Conservation (phyloP, 192 early-diverging fungal genomes). For the Coemansia sp. region DNA sequence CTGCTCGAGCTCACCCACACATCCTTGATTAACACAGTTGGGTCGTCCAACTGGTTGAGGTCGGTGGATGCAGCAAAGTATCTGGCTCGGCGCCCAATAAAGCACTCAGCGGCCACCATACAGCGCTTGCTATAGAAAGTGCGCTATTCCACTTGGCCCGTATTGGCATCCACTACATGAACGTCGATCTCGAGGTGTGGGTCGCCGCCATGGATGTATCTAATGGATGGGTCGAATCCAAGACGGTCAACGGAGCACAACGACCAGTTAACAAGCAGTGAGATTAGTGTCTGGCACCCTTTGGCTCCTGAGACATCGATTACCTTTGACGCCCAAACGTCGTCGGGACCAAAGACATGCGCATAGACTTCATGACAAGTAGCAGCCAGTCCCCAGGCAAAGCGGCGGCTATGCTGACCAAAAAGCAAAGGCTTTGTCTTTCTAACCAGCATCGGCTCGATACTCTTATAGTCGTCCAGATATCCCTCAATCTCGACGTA, state of each 20-base stretch:
- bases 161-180: background rate
- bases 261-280: slow-evolving; percentile 10
- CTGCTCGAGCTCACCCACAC: slow-evolving; percentile 21
- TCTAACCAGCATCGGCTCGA: background rate
- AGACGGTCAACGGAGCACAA: slow-evolving; percentile 6
- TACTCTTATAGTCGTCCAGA: background rate
- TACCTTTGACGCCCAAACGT: background rate
- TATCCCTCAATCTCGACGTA: background rate
- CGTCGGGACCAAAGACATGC: background rate
- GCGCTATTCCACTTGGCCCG: background rate
- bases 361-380: background rate
- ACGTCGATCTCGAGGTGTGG: background rate
- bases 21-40: slow-evolving; percentile 22
- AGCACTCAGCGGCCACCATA: background rate
- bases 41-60: no score
- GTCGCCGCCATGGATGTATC: background rate
- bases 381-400: slow-evolving; percentile 10
- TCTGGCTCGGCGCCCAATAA: background rate
- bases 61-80: slow-evolving; percentile 12
- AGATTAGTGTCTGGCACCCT: background rate
- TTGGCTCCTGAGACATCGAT: background rate
- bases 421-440: background rate
- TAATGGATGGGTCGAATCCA: slow-evolving; percentile 6
- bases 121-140: background rate
- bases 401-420: slow-evolving; percentile 8